A percentile compares a stretch with the other conserved stretches of the same genome.
Conservation (phyloP, 2,329 filamentous ascomycete species). For the Penicillium glabrum region DNA sequence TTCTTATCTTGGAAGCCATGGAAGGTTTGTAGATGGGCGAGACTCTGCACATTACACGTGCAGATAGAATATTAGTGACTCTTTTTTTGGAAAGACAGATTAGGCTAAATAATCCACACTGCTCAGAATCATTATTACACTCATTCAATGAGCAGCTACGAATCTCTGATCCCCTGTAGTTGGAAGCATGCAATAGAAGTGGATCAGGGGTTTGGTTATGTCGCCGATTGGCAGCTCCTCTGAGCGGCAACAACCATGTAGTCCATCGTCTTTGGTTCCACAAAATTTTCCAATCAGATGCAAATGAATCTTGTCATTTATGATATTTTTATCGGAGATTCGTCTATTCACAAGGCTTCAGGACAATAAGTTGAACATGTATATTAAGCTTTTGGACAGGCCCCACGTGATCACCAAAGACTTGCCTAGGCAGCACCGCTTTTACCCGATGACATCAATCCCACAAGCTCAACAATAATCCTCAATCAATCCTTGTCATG, state of each 20-base stretch:
- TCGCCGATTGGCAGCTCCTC: not conserved
- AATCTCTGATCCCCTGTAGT: no score
- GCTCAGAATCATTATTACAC: not conserved
- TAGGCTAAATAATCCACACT: not conserved
- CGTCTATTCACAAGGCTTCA: not conserved
- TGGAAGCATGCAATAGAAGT: no score
- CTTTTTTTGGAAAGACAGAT: no score
- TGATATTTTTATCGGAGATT: not conserved
- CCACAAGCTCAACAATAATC: not conserved
- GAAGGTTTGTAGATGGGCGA: not conserved
- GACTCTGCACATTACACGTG: not conserved
- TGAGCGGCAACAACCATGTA: not conserved
- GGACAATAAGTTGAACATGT: not conserved
- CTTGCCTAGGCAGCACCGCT: not conserved
- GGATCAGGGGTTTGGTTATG: no score
- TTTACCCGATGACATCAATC: not conserved
- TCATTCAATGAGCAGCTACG: no score
- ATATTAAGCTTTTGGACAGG: not conserved
- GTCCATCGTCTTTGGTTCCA: not conserved
- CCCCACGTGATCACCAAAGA: not conserved
- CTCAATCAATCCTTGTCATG: conserved; percentile 17
- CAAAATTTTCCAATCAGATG: conserved; percentile 4
- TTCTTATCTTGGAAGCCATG: not conserved
- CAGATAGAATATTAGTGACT: no score
- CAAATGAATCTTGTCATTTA: conserved; percentile 7